Evolutionary conservation across 371 early-diverging fungal genomes (phyloP).

Genomic region (Coemansia sp.): DNA sequence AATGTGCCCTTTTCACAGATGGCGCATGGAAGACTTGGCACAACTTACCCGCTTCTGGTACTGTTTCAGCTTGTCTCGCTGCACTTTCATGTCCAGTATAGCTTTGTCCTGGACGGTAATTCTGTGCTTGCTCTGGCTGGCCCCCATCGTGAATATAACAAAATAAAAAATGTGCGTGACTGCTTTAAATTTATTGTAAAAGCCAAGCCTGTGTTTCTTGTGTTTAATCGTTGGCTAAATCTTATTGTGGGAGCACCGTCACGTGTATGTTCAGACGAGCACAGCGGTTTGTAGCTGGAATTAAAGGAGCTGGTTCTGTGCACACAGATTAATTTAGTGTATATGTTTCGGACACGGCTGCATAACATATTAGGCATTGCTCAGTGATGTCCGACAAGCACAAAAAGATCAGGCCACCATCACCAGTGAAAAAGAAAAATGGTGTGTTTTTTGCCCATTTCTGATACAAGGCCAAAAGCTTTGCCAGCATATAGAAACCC

Average conservation of each 20-base stretch:
- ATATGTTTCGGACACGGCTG: too few species aligned
- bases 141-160: slow-evolving; percentile 55
- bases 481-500: too few species aligned
- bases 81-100: slow-evolving; percentile 91
- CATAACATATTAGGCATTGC: too few species aligned
- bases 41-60: slow-evolving; percentile 80
- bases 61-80: slow-evolving; percentile 87
- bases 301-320: too few species aligned
- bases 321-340: too few species aligned
- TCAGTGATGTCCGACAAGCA: too few species aligned
- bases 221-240: neutral
- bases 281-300: neutral
- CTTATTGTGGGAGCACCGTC: neutral
- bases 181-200: neutral
- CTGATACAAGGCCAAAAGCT: neutral
- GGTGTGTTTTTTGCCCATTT: too few species aligned
- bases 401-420: too few species aligned
- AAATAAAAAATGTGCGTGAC: neutral
- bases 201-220: neutral
- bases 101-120: slow-evolving; percentile 88
- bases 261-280: neutral
- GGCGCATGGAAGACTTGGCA: neutral
- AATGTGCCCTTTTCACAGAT: neutral
- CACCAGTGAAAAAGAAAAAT: too few species aligned
- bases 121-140: slow-evolving; percentile 56